Base-by-base conservation (phyloP, 148 eudicot genomes). In the Amaranthus hypochondriacus region DNA sequence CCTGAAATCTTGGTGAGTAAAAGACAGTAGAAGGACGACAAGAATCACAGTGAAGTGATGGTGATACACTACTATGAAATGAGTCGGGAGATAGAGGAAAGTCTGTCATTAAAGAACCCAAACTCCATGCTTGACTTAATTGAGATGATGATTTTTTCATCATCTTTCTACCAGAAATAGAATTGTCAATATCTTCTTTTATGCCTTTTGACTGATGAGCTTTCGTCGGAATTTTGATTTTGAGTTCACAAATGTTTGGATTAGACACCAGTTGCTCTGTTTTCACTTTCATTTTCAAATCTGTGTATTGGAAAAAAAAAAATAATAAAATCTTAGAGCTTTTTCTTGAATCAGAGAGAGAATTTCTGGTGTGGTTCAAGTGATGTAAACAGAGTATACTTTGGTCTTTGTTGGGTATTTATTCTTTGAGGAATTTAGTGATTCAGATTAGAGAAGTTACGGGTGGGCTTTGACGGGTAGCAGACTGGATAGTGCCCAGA, bases 1-100 rank as follows among this genome's bases (percentile, higher is more conserved):
- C 83, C 73, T 80, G 83, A 8, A 59, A 69, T 14, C 69, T 76
- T 61, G 83, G 79, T 71, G 79, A 76, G 70, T 75, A 76, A 51
- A 76, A 80, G 18, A 72, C 83, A 46, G 69, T 63, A 39, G 79
- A 80, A 60, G 70, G 46, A 5, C 79, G 83, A 71, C 75, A 69
- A 9, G 15, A 59, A 15, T 59, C 50, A 8, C 68, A 61, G 47
- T 44, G 73, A 59, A 59, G 53, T 6, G 43, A 5, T 4, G 74
- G 71, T 6, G 73, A 61, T 9, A 49, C 56, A 9, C 12, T 5
- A 46, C 9, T 44, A 8, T 66, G 4, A 67, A 67, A 9, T 3
- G 79, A 64, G 12, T 73, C 48, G 42, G 79, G 72, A 46, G 73
- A 21, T 4, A 62, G 62, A 52, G 72, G 79, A 0, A 71, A 57